Evolutionary conservation across 2,329 filamentous ascomycete genomes (phyloP).

Genomic region (Fusarium sublunatum): DNA sequence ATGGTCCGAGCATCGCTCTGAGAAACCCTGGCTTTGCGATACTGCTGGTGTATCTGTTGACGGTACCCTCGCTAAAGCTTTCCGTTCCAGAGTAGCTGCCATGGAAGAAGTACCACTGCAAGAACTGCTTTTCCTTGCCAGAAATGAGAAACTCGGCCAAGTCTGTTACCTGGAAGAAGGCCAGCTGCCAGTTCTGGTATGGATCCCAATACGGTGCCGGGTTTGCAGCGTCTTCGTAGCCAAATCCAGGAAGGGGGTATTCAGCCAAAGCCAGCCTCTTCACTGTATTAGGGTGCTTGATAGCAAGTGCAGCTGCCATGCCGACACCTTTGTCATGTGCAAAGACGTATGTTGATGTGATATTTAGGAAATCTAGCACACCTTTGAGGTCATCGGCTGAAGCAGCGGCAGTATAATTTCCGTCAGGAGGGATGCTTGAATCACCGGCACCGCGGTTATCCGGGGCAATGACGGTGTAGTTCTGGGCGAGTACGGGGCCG

Average conservation of each 20-base stretch:
- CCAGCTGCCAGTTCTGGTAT: slow-evolving; percentile 56
- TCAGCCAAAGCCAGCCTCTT: slow-evolving; percentile 53
- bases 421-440: slow-evolving; percentile 52
- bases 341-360: slow-evolving; percentile 56
- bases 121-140: slow-evolving; percentile 55
- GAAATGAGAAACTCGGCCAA: slow-evolving; percentile 59
- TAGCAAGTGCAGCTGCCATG: slow-evolving; percentile 54
- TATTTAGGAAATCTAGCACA: slow-evolving; percentile 56
- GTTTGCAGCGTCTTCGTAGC: slow-evolving; percentile 50
- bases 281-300: slow-evolving; percentile 51
- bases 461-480: slow-evolving; percentile 57
- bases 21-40: slow-evolving; percentile 59
- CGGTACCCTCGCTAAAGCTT: slow-evolving; percentile 52
- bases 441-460: slow-evolving; percentile 57
- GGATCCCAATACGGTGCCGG: slow-evolving; percentile 53
- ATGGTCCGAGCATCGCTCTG: slow-evolving; percentile 53
- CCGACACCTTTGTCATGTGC: slow-evolving; percentile 60
- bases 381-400: slow-evolving; percentile 54
- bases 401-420: slow-evolving; percentile 55
- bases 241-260: slow-evolving; percentile 56
- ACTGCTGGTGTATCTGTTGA: slow-evolving; percentile 53
- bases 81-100: slow-evolving; percentile 54
- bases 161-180: slow-evolving; percentile 60
- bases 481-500: slow-evolving; percentile 55
- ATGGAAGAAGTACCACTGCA: slow-evolving; percentile 61